phyloP scores from a whole-genome alignment of 1,284 basidiomycete genomes.

The Athelia sp. region DNA sequence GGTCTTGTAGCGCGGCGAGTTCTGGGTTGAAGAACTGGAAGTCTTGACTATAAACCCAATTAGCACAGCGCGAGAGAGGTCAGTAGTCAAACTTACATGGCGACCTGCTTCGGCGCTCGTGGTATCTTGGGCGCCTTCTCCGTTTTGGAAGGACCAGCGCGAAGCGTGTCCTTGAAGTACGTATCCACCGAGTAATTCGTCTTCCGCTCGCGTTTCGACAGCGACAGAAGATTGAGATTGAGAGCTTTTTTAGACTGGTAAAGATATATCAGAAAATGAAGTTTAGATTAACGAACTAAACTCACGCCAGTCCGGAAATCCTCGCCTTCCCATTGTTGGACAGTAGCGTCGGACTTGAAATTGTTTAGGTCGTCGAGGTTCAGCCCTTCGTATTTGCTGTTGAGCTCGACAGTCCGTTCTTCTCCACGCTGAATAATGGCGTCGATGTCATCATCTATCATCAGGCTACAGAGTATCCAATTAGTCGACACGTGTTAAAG shows the following conservation, averaged over 20 bases:
- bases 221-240: conserved; percentile 80
- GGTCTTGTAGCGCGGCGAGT: conserved; percentile 82
- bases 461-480: conserved; percentile 42
- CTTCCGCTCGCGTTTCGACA: conserved; percentile 95
- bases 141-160: conserved; percentile 70
- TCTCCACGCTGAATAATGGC: conserved; percentile 92
- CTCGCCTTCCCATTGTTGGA: conserved; percentile 96
- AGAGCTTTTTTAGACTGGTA: conserved; percentile 43
- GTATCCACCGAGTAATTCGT: conserved; percentile 92
- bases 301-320: conserved; percentile 78
- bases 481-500: background rate
- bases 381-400: conserved; percentile 89
- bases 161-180: conserved; percentile 92
- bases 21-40: conserved; percentile 95
- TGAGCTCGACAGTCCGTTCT: conserved; percentile 85
- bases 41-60: conserved; percentile 65
- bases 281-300: conserved; percentile 7
- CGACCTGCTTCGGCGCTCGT: conserved; percentile 86
- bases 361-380: conserved; percentile 95
- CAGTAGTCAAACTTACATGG: conserved; percentile 48
- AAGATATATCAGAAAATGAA: conserved; percentile 3
- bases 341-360: conserved; percentile 90
- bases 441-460: conserved; percentile 92
- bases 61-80: background rate
- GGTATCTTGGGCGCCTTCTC: conserved; percentile 85